phyloP scores from a whole-genome alignment of 2,329 filamentous ascomycete species.

The Fusarium sp. region DNA sequence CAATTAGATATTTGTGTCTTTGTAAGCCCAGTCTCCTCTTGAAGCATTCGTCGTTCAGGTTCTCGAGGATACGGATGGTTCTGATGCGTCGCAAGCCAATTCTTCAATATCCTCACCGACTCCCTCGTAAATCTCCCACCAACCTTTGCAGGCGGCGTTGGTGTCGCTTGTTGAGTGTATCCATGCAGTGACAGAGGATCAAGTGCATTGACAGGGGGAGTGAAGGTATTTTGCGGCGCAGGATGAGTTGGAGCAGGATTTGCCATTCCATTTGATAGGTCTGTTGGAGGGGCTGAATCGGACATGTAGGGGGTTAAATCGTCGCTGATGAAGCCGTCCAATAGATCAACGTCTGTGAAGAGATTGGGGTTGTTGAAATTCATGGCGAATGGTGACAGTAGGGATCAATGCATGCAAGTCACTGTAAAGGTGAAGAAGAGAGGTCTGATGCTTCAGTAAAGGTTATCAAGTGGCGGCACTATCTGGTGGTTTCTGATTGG shows the following conservation, averaged over 20 bases:
- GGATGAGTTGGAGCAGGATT: not conserved
- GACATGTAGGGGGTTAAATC: conserved; percentile 24
- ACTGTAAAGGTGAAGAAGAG: conserved; percentile 24
- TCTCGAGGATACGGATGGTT: conserved; percentile 87
- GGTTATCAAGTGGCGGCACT: conserved; percentile 19
- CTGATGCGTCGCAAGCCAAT: conserved; percentile 81
- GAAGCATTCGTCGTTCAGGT: conserved; percentile 80
- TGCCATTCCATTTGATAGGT: not conserved
- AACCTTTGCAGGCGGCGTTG: conserved; percentile 31
- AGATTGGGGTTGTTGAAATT: conserved; percentile 8
- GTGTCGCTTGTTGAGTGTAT: not conserved
- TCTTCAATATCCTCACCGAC: conserved; percentile 79
- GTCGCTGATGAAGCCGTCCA: conserved; percentile 34
- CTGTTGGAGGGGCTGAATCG: conserved; percentile 9
- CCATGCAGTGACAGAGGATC: not conserved
- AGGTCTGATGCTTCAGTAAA: conserved; percentile 10
- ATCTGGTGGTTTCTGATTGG: conserved; percentile 16
- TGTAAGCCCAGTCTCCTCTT: conserved; percentile 79
- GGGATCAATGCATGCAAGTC: conserved; percentile 18
- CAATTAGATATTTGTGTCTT: conserved; percentile 87
- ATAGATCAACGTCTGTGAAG: conserved; percentile 32
- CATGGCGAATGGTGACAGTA: conserved; percentile 2
- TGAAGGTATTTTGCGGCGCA: conserved; percentile 3
- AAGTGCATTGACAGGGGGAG: not conserved
- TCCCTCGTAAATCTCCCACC: conserved; percentile 69